phyloP scores from a whole-genome alignment of 148 eudicot species.

The Mesembryanthemum crystallinum region DNA sequence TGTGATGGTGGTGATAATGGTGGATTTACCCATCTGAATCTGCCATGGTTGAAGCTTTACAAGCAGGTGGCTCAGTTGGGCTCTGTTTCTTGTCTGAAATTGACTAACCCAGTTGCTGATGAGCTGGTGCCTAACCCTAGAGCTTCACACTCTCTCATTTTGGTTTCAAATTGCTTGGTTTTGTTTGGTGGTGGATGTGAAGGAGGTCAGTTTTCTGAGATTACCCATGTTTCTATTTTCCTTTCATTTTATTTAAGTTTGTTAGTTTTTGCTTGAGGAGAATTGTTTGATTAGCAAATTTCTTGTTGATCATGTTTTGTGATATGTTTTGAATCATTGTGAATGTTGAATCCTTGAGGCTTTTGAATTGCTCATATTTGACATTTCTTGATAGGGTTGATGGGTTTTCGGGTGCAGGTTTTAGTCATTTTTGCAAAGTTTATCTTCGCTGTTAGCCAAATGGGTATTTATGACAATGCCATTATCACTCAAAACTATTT shows the following conservation, averaged over 20 bases:
- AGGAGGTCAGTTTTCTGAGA: slow-evolving; percentile 59
- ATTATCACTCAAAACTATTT: no score
- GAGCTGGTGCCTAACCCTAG: slow-evolving; percentile 58
- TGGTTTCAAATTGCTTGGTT: slow-evolving; percentile 64
- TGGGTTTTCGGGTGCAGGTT: neutral
- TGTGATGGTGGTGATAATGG: neutral
- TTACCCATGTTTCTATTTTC: slow-evolving; percentile 10
- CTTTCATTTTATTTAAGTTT: slow-evolving; percentile 3
- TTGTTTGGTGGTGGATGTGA: slow-evolving; percentile 92
- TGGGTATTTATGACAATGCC: no score
- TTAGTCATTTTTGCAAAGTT: neutral
- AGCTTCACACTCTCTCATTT: slow-evolving; percentile 90
- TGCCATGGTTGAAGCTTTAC: slow-evolving; percentile 73
- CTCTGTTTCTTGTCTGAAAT: slow-evolving; percentile 53
- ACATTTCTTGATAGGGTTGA: neutral
- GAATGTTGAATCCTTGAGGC: slow-evolving; percentile 1
- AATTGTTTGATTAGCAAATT: neutral
- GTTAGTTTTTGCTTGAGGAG: neutral
- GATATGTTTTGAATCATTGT: neutral
- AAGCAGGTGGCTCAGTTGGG: slow-evolving; percentile 50
- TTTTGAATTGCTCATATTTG: slow-evolving; percentile 1
- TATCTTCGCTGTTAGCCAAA: no score
- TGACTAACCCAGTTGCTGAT: slow-evolving; percentile 37
- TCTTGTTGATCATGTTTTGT: slow-evolving; percentile 3
- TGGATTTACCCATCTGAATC: neutral